Evolutionary conservation across 441 rosid species (phyloP).

Genomic region (Gossypium trilobum): DNA sequence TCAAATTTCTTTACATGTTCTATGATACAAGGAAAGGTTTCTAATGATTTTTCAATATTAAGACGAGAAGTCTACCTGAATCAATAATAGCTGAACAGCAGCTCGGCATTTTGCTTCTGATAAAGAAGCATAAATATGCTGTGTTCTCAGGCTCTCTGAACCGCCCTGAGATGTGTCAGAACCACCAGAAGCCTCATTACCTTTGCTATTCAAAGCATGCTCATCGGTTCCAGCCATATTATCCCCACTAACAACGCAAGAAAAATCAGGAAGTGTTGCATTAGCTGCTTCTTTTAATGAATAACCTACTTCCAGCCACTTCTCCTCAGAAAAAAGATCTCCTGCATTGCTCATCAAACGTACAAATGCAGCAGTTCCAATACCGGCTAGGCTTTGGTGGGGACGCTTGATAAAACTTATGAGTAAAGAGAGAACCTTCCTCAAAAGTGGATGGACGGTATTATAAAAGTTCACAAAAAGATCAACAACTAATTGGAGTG

Average conservation of each 20-base stretch:
- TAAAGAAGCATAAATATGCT: constrained; percentile 51
- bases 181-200: constrained; percentile 34
- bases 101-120: constrained; percentile 96
- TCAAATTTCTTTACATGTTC: background rate
- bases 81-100: constrained; percentile 91
- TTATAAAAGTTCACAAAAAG: constrained; percentile 88
- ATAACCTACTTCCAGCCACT: constrained; percentile 88
- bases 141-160: constrained; percentile 43
- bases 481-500: constrained; percentile 96
- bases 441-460: constrained; percentile 89
- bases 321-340: constrained; percentile 75
- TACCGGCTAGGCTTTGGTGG: constrained; percentile 99
- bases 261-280: constrained; percentile 85
- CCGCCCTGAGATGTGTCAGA: constrained; percentile 37
- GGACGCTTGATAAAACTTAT: constrained; percentile 95
- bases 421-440: constrained; percentile 75
- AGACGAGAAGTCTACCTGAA: constrained; percentile 55
- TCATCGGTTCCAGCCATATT: constrained; percentile 26
- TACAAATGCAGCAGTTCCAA: constrained; percentile 97
- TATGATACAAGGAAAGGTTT: background rate
- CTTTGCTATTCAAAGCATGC: constrained; percentile 25
- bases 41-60: background rate
- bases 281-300: constrained; percentile 85
- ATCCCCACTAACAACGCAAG: constrained; percentile 54
- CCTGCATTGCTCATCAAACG: constrained; percentile 98